Percentiles rank a stretch among this genome's conserved stretches.
Evolutionary conservation across 2,329 filamentous ascomycete species (phyloP).

Genomic region (Alternaria novae-zelandiae): DNA sequence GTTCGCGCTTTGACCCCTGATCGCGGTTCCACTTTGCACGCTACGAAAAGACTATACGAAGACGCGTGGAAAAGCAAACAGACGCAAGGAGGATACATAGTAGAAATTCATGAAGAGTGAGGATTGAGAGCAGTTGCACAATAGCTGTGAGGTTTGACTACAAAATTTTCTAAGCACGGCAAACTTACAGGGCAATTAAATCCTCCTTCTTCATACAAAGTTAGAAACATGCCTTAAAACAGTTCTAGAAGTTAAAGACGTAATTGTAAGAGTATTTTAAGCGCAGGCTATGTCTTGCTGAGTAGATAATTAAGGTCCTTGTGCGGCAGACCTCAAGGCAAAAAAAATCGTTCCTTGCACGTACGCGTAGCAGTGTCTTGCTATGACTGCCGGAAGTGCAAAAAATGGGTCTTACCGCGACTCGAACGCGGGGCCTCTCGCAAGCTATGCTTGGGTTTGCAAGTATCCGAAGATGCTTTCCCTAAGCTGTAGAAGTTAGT

Average conservation of each 20-base stretch:
- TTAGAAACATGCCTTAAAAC: not conserved
- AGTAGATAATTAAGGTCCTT: accelerated
- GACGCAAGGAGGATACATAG: not conserved
- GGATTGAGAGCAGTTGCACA: too few species aligned
- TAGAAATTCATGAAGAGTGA: accelerated
- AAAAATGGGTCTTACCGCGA: slow-evolving; percentile 34
- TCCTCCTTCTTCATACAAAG: not conserved
- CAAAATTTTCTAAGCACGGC: not conserved
- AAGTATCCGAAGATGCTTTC: slow-evolving; percentile 23
- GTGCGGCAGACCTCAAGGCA: not conserved
- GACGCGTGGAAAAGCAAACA: slow-evolving; percentile 1
- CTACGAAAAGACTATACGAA: not conserved
- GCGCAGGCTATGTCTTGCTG: not conserved
- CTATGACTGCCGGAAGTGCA: not conserved
- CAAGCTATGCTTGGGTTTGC: slow-evolving; percentile 25
- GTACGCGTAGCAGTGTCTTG: not conserved
- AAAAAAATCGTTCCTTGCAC: not conserved
- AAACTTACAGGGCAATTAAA: not conserved
- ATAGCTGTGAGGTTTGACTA: not conserved
- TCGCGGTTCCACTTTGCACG: not conserved
- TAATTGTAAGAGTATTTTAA: not conserved
- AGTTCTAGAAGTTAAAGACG: not conserved
- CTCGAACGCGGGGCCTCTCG: slow-evolving; percentile 40
- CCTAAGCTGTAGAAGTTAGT: slow-evolving; percentile 58
- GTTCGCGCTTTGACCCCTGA: not conserved